Percentiles rank a stretch among this genome's conserved stretches.
Evolutionary conservation across 768 basidiomycete species (phyloP).

Genomic region (Artomyces pyxidatus): DNA sequence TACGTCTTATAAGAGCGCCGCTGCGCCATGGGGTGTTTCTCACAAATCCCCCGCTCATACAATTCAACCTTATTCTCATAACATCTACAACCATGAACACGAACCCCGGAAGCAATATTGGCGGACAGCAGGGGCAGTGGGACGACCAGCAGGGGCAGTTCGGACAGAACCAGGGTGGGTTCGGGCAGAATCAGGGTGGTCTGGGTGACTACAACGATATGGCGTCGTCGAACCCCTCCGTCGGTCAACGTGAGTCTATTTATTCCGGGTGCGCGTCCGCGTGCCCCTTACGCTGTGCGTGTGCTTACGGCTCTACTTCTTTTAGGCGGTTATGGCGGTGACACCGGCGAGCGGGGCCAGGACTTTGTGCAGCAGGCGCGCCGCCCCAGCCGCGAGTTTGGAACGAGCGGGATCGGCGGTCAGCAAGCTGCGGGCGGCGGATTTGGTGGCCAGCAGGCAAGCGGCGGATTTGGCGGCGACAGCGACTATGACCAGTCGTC

Average conservation of each 20-base stretch:
- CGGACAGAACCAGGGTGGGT: background rate
- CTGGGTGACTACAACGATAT: background rate
- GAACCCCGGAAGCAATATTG: background rate
- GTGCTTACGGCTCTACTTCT: no score
- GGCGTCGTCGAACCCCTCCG: background rate
- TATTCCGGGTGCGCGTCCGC: background rate
- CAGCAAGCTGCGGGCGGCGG: background rate
- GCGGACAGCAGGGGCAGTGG: background rate
- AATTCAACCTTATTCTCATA: no score
- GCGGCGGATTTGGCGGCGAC: background rate
- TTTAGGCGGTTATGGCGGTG: no score
- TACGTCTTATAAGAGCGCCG: no score
- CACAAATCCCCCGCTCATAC: no score
- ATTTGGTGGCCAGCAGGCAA: background rate
- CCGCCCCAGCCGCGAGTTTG: no score
- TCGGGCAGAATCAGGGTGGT: background rate
- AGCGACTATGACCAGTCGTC: background rate
- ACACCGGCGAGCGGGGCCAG: background rate
- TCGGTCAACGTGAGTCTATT: background rate
- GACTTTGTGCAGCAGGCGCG: background rate
- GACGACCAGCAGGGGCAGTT: background rate
- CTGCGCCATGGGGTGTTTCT: no score
- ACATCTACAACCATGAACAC: background rate
- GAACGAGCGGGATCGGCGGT: background rate
- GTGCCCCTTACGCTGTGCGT: background rate